These are phyloP conservation scores for Gloeopeniophorella convolvens DNA, from an alignment of 768 basidiomycete species.

Conservation along the genomic window DNA sequence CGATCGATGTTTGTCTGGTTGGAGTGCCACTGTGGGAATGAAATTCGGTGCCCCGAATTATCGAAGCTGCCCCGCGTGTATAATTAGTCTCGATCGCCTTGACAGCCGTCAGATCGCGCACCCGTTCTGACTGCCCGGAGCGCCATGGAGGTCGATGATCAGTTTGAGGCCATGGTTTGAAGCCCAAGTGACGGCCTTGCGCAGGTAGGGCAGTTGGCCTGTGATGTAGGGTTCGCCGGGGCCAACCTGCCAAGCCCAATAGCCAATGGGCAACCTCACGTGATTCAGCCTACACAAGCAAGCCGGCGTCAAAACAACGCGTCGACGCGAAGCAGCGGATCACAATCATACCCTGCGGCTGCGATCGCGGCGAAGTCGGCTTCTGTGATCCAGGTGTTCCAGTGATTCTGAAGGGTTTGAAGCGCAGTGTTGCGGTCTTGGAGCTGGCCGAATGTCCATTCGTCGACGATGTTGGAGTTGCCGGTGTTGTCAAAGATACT, in stretches of 20 bases:
- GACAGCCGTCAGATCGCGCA: constrained; percentile 26
- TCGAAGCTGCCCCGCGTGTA: constrained; percentile 49
- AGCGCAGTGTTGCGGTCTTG: constrained; percentile 46
- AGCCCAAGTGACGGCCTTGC: constrained; percentile 68
- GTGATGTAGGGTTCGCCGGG: constrained; percentile 76
- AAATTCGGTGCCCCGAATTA: constrained; percentile 65
- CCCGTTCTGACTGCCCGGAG: constrained; percentile 83
- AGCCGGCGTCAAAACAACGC: constrained; percentile 10
- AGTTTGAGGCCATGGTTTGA: constrained; percentile 63
- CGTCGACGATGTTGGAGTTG: constrained; percentile 56
- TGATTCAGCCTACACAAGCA: constrained; percentile 56
- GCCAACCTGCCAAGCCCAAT: constrained; percentile 82
- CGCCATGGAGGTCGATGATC: constrained; percentile 66
- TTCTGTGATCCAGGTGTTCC: constrained; percentile 83
- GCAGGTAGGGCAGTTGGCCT: constrained; percentile 68
- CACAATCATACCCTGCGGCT: constrained; percentile 55
- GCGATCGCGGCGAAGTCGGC: constrained; percentile 70
- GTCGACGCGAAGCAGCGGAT: not conserved
- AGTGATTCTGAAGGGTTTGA: constrained; percentile 54
- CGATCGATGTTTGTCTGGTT: constrained; percentile 58
- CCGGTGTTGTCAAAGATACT: constrained; percentile 67
- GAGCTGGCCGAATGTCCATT: constrained; percentile 69
- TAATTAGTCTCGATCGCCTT: not conserved
- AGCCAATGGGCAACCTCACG: constrained; percentile 80
- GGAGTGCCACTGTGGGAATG: constrained; percentile 65